Evolutionary conservation across 2,329 filamentous ascomycete genomes (phyloP).

Genomic region (Beauveria varroae): DNA sequence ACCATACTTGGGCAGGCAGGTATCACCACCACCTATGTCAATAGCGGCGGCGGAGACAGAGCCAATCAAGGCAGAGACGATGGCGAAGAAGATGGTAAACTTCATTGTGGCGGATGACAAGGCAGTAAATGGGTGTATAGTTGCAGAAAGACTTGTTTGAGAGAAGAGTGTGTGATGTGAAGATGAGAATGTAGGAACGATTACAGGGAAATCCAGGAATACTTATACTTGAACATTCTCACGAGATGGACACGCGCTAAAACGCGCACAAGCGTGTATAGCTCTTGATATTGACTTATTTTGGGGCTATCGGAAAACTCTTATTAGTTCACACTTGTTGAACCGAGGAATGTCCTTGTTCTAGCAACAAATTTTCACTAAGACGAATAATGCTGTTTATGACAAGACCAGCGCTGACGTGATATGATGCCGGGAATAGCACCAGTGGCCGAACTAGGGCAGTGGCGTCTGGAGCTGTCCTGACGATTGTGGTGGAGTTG

Average conservation of each 20-base stretch:
- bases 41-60: background rate
- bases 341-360: background rate
- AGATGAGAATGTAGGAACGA: background rate
- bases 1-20: conserved; percentile 1
- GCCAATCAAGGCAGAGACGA: background rate
- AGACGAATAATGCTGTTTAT: no score
- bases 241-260: background rate
- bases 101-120: conserved; percentile 1
- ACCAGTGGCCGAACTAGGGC: background rate
- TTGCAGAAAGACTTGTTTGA: background rate
- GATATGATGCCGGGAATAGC: background rate
- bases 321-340: background rate
- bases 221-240: background rate
- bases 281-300: background rate
- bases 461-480: background rate
- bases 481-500: background rate
- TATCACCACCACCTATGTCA: background rate
- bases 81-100: background rate
- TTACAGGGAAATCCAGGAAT: background rate
- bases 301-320: background rate
- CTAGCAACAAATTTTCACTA: background rate
- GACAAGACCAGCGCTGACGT: background rate
- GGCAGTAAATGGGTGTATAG: background rate
- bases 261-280: background rate
- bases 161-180: background rate